phyloP scores from a whole-genome alignment of 2,329 filamentous ascomycete genomes.

The Venturia carpophila region DNA sequence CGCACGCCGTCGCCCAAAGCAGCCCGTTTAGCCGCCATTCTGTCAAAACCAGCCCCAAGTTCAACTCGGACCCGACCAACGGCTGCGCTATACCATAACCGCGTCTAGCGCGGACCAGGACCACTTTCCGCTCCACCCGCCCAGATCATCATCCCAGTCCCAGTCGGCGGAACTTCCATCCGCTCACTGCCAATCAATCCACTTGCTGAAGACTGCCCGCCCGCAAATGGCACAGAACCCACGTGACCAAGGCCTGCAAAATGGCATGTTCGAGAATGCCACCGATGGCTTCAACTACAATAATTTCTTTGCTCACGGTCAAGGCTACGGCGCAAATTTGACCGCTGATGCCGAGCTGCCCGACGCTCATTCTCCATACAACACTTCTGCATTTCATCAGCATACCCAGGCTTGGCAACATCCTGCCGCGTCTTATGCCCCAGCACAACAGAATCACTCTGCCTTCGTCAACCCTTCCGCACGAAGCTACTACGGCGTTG shows the following conservation, averaged over 20 bases:
- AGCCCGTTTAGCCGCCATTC: conserved; percentile 8
- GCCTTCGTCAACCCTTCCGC: not conserved
- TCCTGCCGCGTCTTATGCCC: not conserved
- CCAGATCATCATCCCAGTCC: not conserved
- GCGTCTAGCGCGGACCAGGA: not conserved
- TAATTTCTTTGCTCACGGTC: conserved; percentile 13
- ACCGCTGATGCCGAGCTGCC: conserved; percentile 1
- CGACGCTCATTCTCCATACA: conserved; percentile 1
- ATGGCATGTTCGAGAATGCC: conserved; percentile 10
- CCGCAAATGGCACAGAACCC: conserved; percentile 9
- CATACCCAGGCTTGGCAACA: conserved; percentile 7
- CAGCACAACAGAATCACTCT: conserved; percentile 11
- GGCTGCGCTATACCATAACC: not conserved
- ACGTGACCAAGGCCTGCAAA: conserved; percentile 11
- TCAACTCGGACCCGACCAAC: not conserved
- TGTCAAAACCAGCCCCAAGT: not conserved
- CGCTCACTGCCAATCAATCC: not conserved
- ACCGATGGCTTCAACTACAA: conserved; percentile 11
- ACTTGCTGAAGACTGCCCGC: not conserved
- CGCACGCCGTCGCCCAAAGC: conserved; percentile 10
- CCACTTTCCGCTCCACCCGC: not conserved
- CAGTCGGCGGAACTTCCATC: not conserved
- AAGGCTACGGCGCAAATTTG: conserved; percentile 17
- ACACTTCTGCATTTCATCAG: conserved; percentile 12
- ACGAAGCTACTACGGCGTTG: not conserved